Evolutionary conservation across 306 rosid species (phyloP), one percentile per base, ranked within the genome.

Genomic region (Trifolium fragiferum): DNA sequence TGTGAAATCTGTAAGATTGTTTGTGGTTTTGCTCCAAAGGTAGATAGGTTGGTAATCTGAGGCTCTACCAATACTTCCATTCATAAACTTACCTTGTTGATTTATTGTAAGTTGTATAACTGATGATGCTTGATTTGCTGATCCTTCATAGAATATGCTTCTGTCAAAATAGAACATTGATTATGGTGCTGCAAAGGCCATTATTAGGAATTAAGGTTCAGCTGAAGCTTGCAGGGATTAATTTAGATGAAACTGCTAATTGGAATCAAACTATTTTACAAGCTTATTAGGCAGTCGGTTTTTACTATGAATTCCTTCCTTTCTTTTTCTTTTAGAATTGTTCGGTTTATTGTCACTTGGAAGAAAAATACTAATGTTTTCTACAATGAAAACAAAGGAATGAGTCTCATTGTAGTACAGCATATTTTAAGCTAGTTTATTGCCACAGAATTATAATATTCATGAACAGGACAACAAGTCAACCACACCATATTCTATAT

Each of bases 1-100:
- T 15, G 47, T 54, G 72, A 89, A 89, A 63, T 83, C 80, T 16
- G 90, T 14, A 65, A 86, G 75, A 0, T 61, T 73, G 5, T 78
- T 30, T 0, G 89, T 68, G 35, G 53, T 43, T 27, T 78, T 84
- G 72, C 82, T 76, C 90, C 90, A 86, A 7, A 89, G 53, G 0
- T 66, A 83, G 66, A 86, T 70, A 4, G 78, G 66, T 32, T 16
- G 3, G 62, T 7, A 10, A 60, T 82, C 86, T 2, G 78, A 66
- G 8, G 86, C 86, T 43, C 85, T 66, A 19, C 89, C 90, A 1
- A 54, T 19, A 4, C 49, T 58, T 0, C 6, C 27, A 11, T 19
- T 30, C 58, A 33, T 4, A 50, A 0, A 0, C 2, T 4, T 0
- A 1, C 40, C 20, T 0, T 0, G 30, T 16, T 12, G 23, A 37